Conservation (phyloP, 139 green algal genomes). For the Chlorella sorokiniana region DNA sequence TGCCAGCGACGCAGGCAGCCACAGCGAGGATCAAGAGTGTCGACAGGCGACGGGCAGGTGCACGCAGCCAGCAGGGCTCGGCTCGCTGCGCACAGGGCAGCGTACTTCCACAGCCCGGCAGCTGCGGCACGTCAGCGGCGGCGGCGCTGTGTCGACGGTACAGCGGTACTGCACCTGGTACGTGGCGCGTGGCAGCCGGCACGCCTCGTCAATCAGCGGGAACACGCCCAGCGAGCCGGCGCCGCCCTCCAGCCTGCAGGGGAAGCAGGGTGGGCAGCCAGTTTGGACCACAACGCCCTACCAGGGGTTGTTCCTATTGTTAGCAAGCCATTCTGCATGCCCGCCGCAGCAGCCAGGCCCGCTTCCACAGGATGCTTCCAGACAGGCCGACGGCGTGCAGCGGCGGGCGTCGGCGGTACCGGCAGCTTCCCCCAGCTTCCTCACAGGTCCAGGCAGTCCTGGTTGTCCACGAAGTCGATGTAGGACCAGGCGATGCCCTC, state of each 20-base stretch:
- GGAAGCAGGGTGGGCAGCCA: background rate
- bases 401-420: too few species aligned
- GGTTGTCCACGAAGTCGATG: constrained; percentile 98
- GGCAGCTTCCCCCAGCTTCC: constrained; percentile 40
- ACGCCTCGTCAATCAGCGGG: constrained; percentile 91
- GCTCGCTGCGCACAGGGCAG: background rate
- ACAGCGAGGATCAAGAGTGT: too few species aligned
- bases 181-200: constrained; percentile 81
- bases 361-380: too few species aligned
- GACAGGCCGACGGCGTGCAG: too few species aligned
- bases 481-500: constrained; percentile 98
- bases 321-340: too few species aligned
- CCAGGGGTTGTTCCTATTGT: background rate
- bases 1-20: too few species aligned
- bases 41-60: too few species aligned
- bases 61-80: too few species aligned
- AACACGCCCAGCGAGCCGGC: constrained; percentile 78
- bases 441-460: constrained; percentile 95
- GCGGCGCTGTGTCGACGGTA: too few species aligned
- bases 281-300: background rate
- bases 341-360: too few species aligned
- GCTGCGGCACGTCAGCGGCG: too few species aligned
- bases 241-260: constrained; percentile 15
- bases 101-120: background rate
- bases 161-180: constrained; percentile 54